These are phyloP conservation scores for Colletotrichum horii DNA, from an alignment of 2,329 filamentous ascomycete species.

Conservation along the genomic window DNA sequence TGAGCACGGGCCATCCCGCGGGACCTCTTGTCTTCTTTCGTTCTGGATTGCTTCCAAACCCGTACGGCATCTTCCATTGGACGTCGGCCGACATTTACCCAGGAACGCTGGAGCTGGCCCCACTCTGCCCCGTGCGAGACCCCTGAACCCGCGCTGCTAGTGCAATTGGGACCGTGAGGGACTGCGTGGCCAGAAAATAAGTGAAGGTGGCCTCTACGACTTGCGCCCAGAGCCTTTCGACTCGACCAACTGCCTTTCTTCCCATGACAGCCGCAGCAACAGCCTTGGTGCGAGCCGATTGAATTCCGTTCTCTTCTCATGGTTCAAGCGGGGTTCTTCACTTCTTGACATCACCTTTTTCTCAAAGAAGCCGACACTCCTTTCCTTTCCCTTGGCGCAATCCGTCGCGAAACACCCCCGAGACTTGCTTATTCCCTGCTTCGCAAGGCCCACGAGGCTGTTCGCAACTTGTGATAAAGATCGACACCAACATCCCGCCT, in stretches of 20 bases:
- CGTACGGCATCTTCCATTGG: conserved; percentile 16
- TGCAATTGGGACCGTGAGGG: conserved; percentile 8
- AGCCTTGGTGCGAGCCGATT: background rate
- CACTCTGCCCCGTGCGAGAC: conserved; percentile 9
- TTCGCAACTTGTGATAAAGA: background rate
- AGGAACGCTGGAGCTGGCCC: background rate
- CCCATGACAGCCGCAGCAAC: background rate
- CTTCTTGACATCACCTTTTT: conserved; percentile 13
- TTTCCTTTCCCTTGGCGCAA: conserved; percentile 23
- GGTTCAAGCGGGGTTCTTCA: conserved; percentile 15
- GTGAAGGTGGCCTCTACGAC: conserved; percentile 41
- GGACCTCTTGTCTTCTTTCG: background rate
- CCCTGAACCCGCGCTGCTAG: conserved; percentile 17
- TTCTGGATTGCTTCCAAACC: background rate
- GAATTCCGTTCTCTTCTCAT: conserved; percentile 4
- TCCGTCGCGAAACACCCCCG: conserved; percentile 1
- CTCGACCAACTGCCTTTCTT: background rate
- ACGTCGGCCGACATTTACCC: conserved; percentile 11
- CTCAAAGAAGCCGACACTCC: background rate
- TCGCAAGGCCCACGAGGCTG: conserved; percentile 2
- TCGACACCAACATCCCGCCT: background rate
- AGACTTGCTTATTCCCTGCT: background rate
- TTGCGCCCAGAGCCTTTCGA: conserved; percentile 2
- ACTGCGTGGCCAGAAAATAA: conserved; percentile 25
- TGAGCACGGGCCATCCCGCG: conserved; percentile 6